phyloP scores from a whole-genome alignment of 352 stramenopile genomes.

The Lagenidium sp. region DNA sequence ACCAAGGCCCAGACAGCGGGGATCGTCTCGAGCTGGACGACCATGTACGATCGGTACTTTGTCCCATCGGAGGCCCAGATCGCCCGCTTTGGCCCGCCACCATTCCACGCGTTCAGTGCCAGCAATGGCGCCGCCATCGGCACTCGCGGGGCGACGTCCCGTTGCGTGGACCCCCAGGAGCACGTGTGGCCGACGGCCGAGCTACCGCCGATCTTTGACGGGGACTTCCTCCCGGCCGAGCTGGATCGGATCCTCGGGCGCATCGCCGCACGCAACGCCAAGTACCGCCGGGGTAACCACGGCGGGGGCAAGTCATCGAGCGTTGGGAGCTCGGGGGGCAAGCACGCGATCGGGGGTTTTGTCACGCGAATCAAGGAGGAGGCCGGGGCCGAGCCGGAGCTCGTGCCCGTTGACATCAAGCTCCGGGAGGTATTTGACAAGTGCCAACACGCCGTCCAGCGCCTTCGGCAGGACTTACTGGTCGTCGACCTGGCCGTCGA shows the following conservation, averaged over 20 bases:
- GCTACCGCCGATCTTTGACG: constrained; percentile 73
- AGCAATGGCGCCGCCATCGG: constrained; percentile 9
- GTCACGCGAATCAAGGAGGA: constrained; percentile 46
- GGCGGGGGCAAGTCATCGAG: constrained; percentile 34
- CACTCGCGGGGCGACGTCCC: constrained; percentile 43
- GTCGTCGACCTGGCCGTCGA: constrained; percentile 52
- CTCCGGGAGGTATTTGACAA: constrained; percentile 62
- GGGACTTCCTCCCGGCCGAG: constrained; percentile 69
- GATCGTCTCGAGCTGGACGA: constrained; percentile 65
- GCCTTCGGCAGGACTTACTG: constrained; percentile 71
- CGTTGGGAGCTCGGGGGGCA: constrained; percentile 31
- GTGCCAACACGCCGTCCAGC: constrained; percentile 46
- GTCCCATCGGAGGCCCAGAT: background rate
- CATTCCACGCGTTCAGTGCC: background rate
- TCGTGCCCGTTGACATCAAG: constrained; percentile 55
- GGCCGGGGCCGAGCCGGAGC: constrained; percentile 2
- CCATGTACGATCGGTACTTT: constrained; percentile 66
- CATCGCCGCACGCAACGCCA: constrained; percentile 52
- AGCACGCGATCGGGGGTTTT: constrained; percentile 21
- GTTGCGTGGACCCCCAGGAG: constrained; percentile 89
- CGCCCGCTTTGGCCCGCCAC: background rate
- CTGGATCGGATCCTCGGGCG: constrained; percentile 66
- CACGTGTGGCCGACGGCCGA: constrained; percentile 46
- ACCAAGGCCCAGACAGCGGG: constrained; percentile 37
- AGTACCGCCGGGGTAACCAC: constrained; percentile 27